Base-by-base conservation (phyloP, 495 filamentous ascomycete species). In the Penicillium subrubescens region DNA sequence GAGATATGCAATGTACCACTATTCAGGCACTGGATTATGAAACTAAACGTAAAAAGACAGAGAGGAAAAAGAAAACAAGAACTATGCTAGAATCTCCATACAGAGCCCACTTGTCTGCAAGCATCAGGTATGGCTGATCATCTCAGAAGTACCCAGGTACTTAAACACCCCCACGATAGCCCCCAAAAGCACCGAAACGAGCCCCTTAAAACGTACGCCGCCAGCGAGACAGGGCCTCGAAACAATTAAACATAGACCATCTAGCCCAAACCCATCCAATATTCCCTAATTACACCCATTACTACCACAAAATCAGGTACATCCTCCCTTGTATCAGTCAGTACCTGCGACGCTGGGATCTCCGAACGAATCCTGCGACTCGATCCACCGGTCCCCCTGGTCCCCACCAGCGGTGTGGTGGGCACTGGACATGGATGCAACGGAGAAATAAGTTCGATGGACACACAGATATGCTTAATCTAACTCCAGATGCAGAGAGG, bases 401-500 rank as follows among this genome's bases (percentile, higher is more conserved):
- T 57, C 69, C 60, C 71, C 71, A 73, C 68, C 58, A 35, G 53
- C 61, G 52, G 59, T 62, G 65, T 52, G 61, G 71, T 73, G 71
- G 71, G 64, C 71, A 72, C 69, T 67, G 66, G 61, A 71, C 71
- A 73, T 72, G 71, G 71, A 68, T 73, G 69, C 67, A 60, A 71
- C 67, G 71, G 69, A 72, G 62, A 67, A 69, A 71, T 62, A 69
- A 64, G 57, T 69, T 62, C 60, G 64, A 66, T 64, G 67, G 67
- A 69, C 58, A 70, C 69, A 59, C 62, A 73, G 71, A 73, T 73
- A 73, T 73, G 71, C 71, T 73, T 73, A 73, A 73, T 64, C 71
- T 72, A 63, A 73, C 71, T 70, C 67, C 71, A 71, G 62, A 71
- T 66, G 66, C 56, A 60, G 64, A 59, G 51, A 34, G 51, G 51